phyloP scores from a whole-genome alignment of 805 yeast genomes.

The Huiozyma naganishii region DNA sequence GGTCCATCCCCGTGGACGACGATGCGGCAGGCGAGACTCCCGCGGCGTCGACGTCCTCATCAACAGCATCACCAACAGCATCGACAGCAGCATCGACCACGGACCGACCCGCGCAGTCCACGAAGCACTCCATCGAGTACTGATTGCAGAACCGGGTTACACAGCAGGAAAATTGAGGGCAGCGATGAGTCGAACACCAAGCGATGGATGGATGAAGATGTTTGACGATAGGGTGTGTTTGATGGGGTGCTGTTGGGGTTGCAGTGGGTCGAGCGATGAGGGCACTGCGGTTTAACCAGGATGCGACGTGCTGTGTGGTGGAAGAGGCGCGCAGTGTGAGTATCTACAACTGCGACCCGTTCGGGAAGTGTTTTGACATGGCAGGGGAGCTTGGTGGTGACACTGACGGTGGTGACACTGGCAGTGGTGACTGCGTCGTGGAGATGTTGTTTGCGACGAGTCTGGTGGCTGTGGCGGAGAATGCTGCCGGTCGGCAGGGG shows the following conservation, averaged over 20 bases:
- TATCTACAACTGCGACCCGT: slow-evolving; percentile 82
- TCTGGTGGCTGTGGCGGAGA: slow-evolving; percentile 61
- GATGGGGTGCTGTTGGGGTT: too few relatives aligned
- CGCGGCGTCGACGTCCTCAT: neutral
- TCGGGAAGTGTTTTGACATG: slow-evolving; percentile 50
- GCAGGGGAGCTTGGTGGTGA: neutral
- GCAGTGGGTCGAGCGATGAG: slow-evolving; percentile 18
- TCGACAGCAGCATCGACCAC: neutral
- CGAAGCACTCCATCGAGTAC: neutral
- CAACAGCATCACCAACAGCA: neutral
- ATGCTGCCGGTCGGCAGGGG: slow-evolving; percentile 33
- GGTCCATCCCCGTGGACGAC: slow-evolving; percentile 97
- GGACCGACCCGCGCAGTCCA: neutral
- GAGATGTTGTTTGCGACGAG: slow-evolving; percentile 91
- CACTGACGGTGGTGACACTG: slow-evolving; percentile 14
- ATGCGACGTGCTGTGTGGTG: slow-evolving; percentile 63
- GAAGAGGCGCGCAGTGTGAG: slow-evolving; percentile 59
- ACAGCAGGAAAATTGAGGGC: too few relatives aligned
- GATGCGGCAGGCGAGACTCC: slow-evolving; percentile 31
- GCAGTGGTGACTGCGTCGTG: slow-evolving; percentile 32
- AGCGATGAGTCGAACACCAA: too few relatives aligned
- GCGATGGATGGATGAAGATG: too few relatives aligned
- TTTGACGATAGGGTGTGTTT: too few relatives aligned
- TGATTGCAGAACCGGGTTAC: neutral
- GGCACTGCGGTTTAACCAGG: slow-evolving; percentile 78